Conservation (phyloP, 768 basidiomycete genomes). For the Cystobasidium onofrii region DNA sequence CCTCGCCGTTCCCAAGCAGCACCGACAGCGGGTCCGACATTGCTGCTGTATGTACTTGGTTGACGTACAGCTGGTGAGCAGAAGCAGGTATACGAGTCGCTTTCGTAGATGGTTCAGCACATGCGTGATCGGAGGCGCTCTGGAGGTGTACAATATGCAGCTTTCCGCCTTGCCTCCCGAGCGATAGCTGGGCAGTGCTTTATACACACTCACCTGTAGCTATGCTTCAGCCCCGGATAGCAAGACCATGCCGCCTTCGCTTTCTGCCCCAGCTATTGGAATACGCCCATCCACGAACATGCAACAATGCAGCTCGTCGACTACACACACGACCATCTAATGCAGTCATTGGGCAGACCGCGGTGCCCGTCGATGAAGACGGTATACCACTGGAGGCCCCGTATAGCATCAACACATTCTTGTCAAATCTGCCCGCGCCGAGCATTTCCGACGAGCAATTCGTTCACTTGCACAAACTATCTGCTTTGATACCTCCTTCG, state of each 20-base stretch:
- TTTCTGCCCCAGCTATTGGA: background rate
- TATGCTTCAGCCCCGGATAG: background rate
- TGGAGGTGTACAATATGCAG: too few species aligned
- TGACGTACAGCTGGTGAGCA: background rate
- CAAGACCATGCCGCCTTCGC: background rate
- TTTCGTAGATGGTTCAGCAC: too few species aligned
- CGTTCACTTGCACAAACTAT: conserved; percentile 35
- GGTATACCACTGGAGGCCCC: conserved; percentile 32
- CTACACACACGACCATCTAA: background rate
- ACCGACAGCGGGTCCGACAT: conserved; percentile 27
- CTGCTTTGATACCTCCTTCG: conserved; percentile 35
- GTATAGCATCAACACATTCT: conserved; percentile 33
- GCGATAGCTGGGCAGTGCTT: too few species aligned
- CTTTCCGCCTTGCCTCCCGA: background rate
- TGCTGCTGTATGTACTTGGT: background rate
- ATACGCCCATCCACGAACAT: background rate
- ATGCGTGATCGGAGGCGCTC: too few species aligned
- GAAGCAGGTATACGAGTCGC: background rate
- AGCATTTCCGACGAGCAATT: conserved; percentile 31
- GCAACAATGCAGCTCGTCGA: background rate
- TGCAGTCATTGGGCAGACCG: background rate
- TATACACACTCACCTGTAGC: background rate
- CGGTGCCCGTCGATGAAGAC: conserved; percentile 30
- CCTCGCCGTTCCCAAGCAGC: background rate
- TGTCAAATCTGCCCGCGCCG: conserved; percentile 23